Percentiles rank a stretch among this genome's conserved stretches.
Conservation (phyloP, 805 yeast genomes). For the Suhomyces faveliae region DNA sequence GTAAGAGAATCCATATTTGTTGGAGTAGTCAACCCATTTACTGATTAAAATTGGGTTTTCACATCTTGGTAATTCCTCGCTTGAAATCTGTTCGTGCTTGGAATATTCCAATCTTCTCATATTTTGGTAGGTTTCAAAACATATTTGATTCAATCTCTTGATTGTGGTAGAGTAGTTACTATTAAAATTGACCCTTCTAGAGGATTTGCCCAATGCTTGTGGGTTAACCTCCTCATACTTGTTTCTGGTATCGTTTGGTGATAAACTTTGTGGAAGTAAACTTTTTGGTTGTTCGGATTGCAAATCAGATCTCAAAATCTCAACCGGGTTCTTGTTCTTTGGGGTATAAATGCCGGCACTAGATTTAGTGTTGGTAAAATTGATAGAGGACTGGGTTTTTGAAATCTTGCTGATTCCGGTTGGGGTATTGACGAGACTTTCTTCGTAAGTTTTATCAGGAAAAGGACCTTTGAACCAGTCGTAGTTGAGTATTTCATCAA, state of each 20-base stretch:
- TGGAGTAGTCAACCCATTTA: constrained; percentile 97
- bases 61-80: constrained; percentile 40
- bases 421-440: constrained; percentile 64
- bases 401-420: constrained; percentile 52
- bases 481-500: constrained; percentile 75
- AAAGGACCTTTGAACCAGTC: constrained; percentile 87
- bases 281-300: constrained; percentile 66
- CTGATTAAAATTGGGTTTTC: constrained; percentile 72
- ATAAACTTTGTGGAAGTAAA: constrained; percentile 81
- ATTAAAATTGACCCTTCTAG: constrained; percentile 39
- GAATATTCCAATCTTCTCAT: constrained; percentile 44
- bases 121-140: constrained; percentile 36
- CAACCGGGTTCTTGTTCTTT: constrained; percentile 59
- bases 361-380: constrained; percentile 65
- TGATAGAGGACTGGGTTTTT: constrained; percentile 59
- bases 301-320: constrained; percentile 65
- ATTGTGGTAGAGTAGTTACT: constrained; percentile 39
- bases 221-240: constrained; percentile 75
- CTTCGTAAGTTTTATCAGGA: constrained; percentile 66
- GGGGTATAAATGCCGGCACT: constrained; percentile 61
- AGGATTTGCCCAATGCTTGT: constrained; percentile 29
- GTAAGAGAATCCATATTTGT: constrained; percentile 92
- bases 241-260: constrained; percentile 87
- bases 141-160: constrained; percentile 34
- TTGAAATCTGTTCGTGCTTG: constrained; percentile 31